A percentile compares a stretch with the other conserved stretches of the same genome.
Conservation (phyloP, 1,284 basidiomycete species). For the Rhodotorula mucilaginosa region DNA sequence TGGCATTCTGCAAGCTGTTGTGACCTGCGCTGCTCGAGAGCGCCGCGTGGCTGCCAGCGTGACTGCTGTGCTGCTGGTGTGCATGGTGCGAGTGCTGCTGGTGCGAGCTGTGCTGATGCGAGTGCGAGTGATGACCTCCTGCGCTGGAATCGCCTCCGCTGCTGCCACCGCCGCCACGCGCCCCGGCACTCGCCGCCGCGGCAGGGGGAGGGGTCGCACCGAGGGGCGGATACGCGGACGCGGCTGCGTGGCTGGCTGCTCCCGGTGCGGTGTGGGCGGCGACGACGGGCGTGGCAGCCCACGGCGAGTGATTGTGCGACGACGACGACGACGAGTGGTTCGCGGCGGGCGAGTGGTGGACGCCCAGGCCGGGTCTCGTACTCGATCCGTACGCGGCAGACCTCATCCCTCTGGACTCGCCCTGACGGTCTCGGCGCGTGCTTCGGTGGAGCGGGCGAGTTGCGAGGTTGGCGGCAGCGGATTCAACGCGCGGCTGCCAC, state of each 20-base stretch:
- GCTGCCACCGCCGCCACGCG: not conserved
- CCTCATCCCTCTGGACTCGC: not conserved
- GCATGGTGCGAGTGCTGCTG: not conserved
- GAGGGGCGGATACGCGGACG: constrained; percentile 3
- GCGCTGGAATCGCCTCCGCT: not conserved
- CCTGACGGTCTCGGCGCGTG: no score
- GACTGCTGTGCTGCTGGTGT: not conserved
- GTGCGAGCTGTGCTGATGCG: not conserved
- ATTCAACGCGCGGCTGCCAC: no score
- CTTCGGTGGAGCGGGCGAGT: no score
- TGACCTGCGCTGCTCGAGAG: not conserved
- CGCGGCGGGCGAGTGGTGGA: not conserved
- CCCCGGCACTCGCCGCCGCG: not conserved
- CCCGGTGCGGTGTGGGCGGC: not conserved
- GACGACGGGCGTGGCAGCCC: constrained; percentile 8
- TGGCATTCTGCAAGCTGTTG: constrained; percentile 23
- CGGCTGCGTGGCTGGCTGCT: not conserved
- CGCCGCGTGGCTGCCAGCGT: not conserved
- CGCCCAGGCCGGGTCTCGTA: not conserved
- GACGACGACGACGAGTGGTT: constrained; percentile 3
- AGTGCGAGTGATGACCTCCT: not conserved
- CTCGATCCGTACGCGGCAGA: constrained; percentile 1
- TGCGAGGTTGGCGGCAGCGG: no score
- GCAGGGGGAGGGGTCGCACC: not conserved
- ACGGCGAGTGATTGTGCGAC: constrained; percentile 11